Evolutionary conservation across 768 basidiomycete species (phyloP).

Genomic region (Amanita phalloides): DNA sequence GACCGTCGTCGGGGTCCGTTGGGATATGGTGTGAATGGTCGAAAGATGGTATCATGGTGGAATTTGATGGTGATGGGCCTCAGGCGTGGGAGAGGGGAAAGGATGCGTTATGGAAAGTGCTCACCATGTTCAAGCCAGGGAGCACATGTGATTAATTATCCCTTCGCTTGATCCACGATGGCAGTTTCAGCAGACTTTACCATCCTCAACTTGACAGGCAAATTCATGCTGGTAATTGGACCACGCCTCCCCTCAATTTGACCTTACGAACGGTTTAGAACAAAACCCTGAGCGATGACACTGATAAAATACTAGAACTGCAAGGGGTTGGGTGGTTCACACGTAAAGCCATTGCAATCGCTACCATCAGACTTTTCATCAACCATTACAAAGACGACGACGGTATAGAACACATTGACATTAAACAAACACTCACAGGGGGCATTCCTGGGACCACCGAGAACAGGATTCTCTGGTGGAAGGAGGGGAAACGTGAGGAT

Average conservation of each 20-base stretch:
- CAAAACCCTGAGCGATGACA: constrained; percentile 50
- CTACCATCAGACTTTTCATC: constrained; percentile 47
- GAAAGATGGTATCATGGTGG: constrained; percentile 71
- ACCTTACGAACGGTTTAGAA: constrained; percentile 32
- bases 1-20: constrained; percentile 76
- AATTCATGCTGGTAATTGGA: constrained; percentile 2
- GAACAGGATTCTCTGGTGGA: constrained; percentile 45
- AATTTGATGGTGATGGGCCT: constrained; percentile 75
- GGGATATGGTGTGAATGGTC: constrained; percentile 95
- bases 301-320: constrained; percentile 52
- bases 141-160: background rate
- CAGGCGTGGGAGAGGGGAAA: constrained; percentile 85
- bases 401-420: constrained; percentile 55
- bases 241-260: background rate
- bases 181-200: constrained; percentile 5
- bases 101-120: constrained; percentile 68
- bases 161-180: background rate
- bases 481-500: constrained; percentile 39
- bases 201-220: constrained; percentile 2
- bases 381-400: constrained; percentile 57
- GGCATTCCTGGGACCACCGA: constrained; percentile 52
- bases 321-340: constrained; percentile 71
- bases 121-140: constrained; percentile 43
- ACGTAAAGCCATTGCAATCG: constrained; percentile 47
- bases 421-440: constrained; percentile 55